phyloP scores from a whole-genome alignment of 768 basidiomycete genomes.

The Rubroboletus satanas region DNA sequence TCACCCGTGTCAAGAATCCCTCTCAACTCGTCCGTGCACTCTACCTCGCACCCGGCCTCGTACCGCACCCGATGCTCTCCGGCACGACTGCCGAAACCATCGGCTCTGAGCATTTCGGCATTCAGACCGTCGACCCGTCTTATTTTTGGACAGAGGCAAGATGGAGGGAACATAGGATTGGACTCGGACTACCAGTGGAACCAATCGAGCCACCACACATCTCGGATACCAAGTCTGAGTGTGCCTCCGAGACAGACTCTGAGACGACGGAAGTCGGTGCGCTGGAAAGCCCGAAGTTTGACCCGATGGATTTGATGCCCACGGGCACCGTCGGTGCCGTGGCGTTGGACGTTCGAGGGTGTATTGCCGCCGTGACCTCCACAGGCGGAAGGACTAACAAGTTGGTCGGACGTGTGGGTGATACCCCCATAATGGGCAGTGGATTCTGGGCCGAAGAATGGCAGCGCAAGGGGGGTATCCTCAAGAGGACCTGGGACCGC shows the following conservation, averaged over 20 bases:
- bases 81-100: constrained; percentile 60
- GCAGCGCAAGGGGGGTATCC: constrained; percentile 34
- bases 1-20: constrained; percentile 68
- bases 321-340: constrained; percentile 85
- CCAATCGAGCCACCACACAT: constrained; percentile 39
- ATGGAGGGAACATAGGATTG: constrained; percentile 75
- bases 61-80: constrained; percentile 69
- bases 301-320: constrained; percentile 54
- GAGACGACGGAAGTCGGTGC: constrained; percentile 19
- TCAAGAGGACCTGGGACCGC: constrained; percentile 39
- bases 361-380: constrained; percentile 69
- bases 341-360: constrained; percentile 69
- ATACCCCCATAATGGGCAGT: constrained; percentile 72
- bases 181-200: constrained; percentile 68
- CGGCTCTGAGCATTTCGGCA: constrained; percentile 48
- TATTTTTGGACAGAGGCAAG: constrained; percentile 75
- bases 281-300: constrained; percentile 11
- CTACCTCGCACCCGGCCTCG: constrained; percentile 62
- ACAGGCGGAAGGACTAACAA: constrained; percentile 86
- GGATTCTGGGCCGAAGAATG: constrained; percentile 89
- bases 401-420: constrained; percentile 76
- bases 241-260: constrained; percentile 10
- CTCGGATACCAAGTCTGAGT: constrained; percentile 9
- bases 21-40: constrained; percentile 65
- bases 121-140: constrained; percentile 61